These are phyloP conservation scores for Martensiomyces pterosporus DNA, from an alignment of 192 early-diverging fungal species.

Conservation along the genomic window DNA sequence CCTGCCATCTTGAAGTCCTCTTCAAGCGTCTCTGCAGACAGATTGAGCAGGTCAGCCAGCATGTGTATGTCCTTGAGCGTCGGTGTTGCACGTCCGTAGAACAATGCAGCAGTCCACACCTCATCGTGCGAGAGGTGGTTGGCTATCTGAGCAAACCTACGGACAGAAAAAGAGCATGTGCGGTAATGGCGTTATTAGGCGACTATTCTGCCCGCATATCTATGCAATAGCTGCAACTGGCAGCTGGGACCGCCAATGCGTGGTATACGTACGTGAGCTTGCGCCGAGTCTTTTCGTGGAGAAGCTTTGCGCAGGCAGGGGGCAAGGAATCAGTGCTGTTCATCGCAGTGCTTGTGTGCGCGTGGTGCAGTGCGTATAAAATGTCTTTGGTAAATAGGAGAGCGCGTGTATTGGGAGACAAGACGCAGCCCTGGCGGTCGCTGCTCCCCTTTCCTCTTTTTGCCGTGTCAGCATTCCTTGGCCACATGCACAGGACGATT, in stretches of 20 bases:
- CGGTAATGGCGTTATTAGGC: too few relatives aligned
- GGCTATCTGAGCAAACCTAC: constrained; percentile 59
- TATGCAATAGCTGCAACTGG: too few relatives aligned
- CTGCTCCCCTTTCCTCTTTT: too few relatives aligned
- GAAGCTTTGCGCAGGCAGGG: constrained; percentile 35
- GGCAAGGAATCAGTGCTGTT: constrained; percentile 19
- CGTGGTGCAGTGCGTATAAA: background rate
- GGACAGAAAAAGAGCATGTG: background rate
- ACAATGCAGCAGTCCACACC: constrained; percentile 63
- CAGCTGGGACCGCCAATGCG: too few relatives aligned
- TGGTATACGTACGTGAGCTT: constrained; percentile 37
- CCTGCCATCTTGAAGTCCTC: constrained; percentile 43
- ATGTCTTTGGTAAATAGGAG: background rate
- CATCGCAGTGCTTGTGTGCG: constrained; percentile 7
- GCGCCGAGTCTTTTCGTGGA: constrained; percentile 42
- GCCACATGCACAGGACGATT: too few relatives aligned
- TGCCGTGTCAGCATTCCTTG: too few relatives aligned
- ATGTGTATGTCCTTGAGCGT: constrained; percentile 36
- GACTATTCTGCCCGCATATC: too few relatives aligned
- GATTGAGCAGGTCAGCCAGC: constrained; percentile 36
- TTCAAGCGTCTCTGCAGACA: constrained; percentile 41
- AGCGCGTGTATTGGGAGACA: too few relatives aligned
- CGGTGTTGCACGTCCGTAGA: constrained; percentile 62
- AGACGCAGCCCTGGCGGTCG: too few relatives aligned
- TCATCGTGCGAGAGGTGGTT: constrained; percentile 54